Conservation (phyloP, 805 yeast species). For the Pichia insulana region DNA sequence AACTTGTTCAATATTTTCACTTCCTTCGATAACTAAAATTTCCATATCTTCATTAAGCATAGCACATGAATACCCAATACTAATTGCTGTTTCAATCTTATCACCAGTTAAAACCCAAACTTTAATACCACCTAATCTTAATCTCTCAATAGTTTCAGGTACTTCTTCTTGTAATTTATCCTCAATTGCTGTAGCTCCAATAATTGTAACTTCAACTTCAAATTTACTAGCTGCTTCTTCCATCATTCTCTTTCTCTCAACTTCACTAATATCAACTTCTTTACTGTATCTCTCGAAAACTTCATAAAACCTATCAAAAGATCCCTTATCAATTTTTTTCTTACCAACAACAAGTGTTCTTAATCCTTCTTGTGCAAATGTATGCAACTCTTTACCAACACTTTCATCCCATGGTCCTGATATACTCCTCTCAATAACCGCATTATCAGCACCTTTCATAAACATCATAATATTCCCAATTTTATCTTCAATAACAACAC, state of each 20-base stretch:
- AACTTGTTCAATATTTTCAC: slow-evolving; percentile 12
- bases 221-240: slow-evolving; percentile 49
- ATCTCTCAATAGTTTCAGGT: slow-evolving; percentile 59
- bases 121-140: slow-evolving; percentile 67
- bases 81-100: slow-evolving; percentile 75
- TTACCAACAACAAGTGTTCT: slow-evolving; percentile 68
- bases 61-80: slow-evolving; percentile 74
- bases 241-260: slow-evolving; percentile 48
- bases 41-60: slow-evolving; percentile 62
- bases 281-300: slow-evolving; percentile 46
- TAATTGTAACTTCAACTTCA: slow-evolving; percentile 45
- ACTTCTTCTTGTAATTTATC: slow-evolving; percentile 74
- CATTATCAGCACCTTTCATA: slow-evolving; percentile 72
- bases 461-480: slow-evolving; percentile 35
- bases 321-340: slow-evolving; percentile 35
- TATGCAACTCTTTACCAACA: slow-evolving; percentile 53
- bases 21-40: slow-evolving; percentile 44
- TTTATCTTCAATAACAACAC: slow-evolving; percentile 50
- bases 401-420: slow-evolving; percentile 27
- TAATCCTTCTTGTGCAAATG: slow-evolving; percentile 68
- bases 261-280: slow-evolving; percentile 36
- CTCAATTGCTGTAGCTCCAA: slow-evolving; percentile 80
- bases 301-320: slow-evolving; percentile 46
- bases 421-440: slow-evolving; percentile 42
- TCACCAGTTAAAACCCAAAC: slow-evolving; percentile 82